A percentile compares a stretch with the other conserved stretches of the same genome.
These are phyloP conservation scores for Marvania coccoides DNA, from an alignment of 139 green algal species.

Conservation along the genomic window DNA sequence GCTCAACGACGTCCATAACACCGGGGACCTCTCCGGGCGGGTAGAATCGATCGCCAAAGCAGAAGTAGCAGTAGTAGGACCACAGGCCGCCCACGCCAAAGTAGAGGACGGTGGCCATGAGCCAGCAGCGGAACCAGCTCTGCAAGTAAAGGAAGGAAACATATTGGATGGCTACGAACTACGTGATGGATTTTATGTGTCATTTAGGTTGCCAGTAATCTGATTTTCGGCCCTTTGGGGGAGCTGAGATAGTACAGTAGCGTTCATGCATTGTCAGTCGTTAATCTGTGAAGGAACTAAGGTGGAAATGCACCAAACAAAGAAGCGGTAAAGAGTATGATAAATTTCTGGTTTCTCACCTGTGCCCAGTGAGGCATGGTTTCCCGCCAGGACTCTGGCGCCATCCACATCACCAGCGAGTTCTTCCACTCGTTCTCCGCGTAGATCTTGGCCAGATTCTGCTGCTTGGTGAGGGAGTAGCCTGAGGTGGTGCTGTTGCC, in stretches of 20 bases:
- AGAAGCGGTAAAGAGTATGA: too few species aligned
- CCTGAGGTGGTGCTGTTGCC: background rate
- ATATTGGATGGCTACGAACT: background rate
- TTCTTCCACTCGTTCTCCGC: slow-evolving; percentile 83
- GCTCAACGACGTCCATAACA: slow-evolving; percentile 48
- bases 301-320: too few species aligned
- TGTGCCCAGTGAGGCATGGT: slow-evolving; percentile 46
- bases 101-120: slow-evolving; percentile 69
- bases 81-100: slow-evolving; percentile 54
- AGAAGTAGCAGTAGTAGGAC: slow-evolving; percentile 75
- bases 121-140: slow-evolving; percentile 71
- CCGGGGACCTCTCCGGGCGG: slow-evolving; percentile 50
- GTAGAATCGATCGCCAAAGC: slow-evolving; percentile 61
- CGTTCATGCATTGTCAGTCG: too few species aligned
- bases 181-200: too few species aligned
- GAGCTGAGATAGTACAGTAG: too few species aligned
- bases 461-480: background rate
- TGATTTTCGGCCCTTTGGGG: too few species aligned
- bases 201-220: too few species aligned
- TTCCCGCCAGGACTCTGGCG: slow-evolving; percentile 2
- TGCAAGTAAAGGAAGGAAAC: background rate
- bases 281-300: too few species aligned
- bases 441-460: slow-evolving; percentile 15
- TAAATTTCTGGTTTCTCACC: too few species aligned
- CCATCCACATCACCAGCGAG: slow-evolving; percentile 46